A percentile compares a stretch with the other conserved stretches of the same genome.
Evolutionary conservation across 2,329 filamentous ascomycete species (phyloP).

Genomic region (Alternaria gaisen): DNA sequence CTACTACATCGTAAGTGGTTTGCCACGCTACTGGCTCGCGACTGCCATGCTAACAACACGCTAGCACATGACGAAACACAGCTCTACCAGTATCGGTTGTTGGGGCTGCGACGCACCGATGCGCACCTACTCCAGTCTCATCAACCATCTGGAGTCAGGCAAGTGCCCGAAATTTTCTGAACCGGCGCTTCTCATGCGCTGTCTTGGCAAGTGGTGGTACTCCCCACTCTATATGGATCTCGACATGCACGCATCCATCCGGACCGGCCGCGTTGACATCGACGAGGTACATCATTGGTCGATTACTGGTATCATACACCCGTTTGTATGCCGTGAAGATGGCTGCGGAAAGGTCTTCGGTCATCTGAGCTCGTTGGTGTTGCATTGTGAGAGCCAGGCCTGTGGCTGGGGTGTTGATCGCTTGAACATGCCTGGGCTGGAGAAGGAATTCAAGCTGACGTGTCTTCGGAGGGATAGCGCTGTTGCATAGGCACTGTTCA

Average conservation of each 20-base stretch:
- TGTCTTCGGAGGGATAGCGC: slow-evolving; percentile 17
- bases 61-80: slow-evolving; percentile 45
- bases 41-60: slow-evolving; percentile 5
- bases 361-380: slow-evolving; percentile 37
- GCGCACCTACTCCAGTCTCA: slow-evolving; percentile 38
- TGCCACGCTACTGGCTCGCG: not conserved
- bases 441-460: slow-evolving; percentile 29
- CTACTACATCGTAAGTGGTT: slow-evolving; percentile 31
- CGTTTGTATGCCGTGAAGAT: slow-evolving; percentile 40
- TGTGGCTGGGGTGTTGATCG: slow-evolving; percentile 40
- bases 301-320: slow-evolving; percentile 34
- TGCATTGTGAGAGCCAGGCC: slow-evolving; percentile 40
- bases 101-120: slow-evolving; percentile 37
- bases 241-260: slow-evolving; percentile 45
- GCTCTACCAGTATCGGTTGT: slow-evolving; percentile 28
- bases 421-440: slow-evolving; percentile 34
- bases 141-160: slow-evolving; percentile 60
- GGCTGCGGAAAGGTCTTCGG: slow-evolving; percentile 38
- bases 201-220: slow-evolving; percentile 48
- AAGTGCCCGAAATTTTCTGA: slow-evolving; percentile 75
- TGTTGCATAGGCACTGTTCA: not conserved
- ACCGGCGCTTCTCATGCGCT: slow-evolving; percentile 44
- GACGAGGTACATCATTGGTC: slow-evolving; percentile 36
- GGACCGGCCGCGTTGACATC: slow-evolving; percentile 32
- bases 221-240: slow-evolving; percentile 47